Percentiles rank a stretch among this genome's conserved stretches.
These are phyloP conservation scores for Penicillium sp. DNA, from an alignment of 2,329 filamentous ascomycete genomes.

Conservation along the genomic window DNA sequence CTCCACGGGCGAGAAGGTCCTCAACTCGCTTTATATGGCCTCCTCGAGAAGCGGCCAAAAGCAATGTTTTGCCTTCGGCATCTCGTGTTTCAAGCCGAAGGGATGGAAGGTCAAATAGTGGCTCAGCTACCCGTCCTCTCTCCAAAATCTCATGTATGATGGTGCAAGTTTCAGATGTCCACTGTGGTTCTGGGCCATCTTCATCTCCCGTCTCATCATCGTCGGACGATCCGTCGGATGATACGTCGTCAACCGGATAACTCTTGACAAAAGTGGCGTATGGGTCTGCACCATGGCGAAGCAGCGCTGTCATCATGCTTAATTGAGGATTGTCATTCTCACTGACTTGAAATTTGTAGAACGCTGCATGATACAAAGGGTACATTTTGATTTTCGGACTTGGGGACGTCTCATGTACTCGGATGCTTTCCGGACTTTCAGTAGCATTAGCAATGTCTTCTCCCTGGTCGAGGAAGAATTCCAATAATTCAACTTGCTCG, in stretches of 20 bases:
- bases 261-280: conserved; percentile 12
- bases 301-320: conserved; percentile 12
- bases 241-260: too few relatives aligned
- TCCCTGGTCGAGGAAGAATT: neutral
- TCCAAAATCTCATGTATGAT: conserved; percentile 1
- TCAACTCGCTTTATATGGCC: conserved; percentile 1
- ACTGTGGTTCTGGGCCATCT: neutral
- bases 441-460: conserved; percentile 2
- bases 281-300: conserved; percentile 15
- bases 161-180: conserved; percentile 6
- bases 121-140: neutral
- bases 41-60: conserved; percentile 7
- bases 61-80: conserved; percentile 7
- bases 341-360: neutral
- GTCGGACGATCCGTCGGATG: too few relatives aligned
- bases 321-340: neutral
- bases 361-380: conserved; percentile 6
- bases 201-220: too few relatives aligned
- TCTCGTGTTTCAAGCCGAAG: conserved; percentile 9
- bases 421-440: neutral
- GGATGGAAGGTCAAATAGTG: neutral
- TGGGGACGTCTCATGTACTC: too few relatives aligned
- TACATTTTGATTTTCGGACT: neutral
- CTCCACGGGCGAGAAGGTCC: conserved; percentile 16
- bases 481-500: conserved; percentile 3